These are phyloP conservation scores for Botrytis byssoidea DNA, from an alignment of 2,329 filamentous ascomycete species.

Conservation along the genomic window DNA sequence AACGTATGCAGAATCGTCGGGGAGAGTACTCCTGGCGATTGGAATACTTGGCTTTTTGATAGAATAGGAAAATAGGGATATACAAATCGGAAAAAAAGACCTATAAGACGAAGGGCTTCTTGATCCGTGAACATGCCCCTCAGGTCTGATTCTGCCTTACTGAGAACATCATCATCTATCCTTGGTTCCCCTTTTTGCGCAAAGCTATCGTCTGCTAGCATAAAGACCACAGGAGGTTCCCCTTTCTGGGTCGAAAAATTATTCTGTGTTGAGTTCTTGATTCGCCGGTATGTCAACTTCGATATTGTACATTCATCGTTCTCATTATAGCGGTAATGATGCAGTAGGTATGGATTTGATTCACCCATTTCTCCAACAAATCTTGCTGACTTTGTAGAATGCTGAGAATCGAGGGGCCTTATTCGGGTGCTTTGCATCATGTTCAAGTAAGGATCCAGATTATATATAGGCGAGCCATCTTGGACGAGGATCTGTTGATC, in stretches of 20 bases:
- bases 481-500: slow-evolving; percentile 31
- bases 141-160: slow-evolving; percentile 34
- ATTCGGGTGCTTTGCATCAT: slow-evolving; percentile 33
- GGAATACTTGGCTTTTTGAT: slow-evolving; percentile 40
- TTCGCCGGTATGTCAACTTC: slow-evolving; percentile 37
- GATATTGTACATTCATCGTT: slow-evolving; percentile 39
- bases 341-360: slow-evolving; percentile 38
- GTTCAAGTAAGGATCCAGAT: slow-evolving; percentile 33
- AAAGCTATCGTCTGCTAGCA: slow-evolving; percentile 37
- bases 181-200: slow-evolving; percentile 38
- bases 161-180: slow-evolving; percentile 34
- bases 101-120: slow-evolving; percentile 42
- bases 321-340: slow-evolving; percentile 36
- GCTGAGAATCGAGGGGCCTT: slow-evolving; percentile 34
- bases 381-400: slow-evolving; percentile 32
- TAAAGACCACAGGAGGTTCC: slow-evolving; percentile 38
- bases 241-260: slow-evolving; percentile 30
- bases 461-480: slow-evolving; percentile 34
- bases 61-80: slow-evolving; percentile 47
- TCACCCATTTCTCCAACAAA: slow-evolving; percentile 40
- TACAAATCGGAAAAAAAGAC: slow-evolving; percentile 45
- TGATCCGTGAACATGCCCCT: slow-evolving; percentile 35
- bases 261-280: slow-evolving; percentile 32
- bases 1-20: slow-evolving; percentile 39
- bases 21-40: slow-evolving; percentile 29